Conservation (phyloP, 1,284 basidiomycete species). For the Trichosporon sp. region DNA sequence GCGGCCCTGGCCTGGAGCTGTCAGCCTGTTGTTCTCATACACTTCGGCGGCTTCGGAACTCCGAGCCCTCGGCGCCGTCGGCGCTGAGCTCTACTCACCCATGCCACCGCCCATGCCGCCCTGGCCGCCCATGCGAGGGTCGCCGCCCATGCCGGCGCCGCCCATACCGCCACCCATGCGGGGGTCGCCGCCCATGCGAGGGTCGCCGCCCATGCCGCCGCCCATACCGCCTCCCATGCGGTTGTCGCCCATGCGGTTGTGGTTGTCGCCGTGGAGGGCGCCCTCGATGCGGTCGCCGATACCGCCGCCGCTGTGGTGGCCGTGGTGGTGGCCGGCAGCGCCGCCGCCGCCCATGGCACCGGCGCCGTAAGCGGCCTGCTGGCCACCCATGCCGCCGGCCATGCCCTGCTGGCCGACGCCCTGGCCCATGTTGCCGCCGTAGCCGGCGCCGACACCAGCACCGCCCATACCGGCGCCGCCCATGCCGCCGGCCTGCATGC, state of each 20-base stretch:
- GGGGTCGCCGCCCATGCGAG: not conserved
- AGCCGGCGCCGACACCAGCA: not conserved
- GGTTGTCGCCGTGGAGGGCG: not conserved
- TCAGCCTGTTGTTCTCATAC: not conserved
- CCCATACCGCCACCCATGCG: slow-evolving; percentile 6
- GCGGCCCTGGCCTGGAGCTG: not conserved
- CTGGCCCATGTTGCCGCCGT: not conserved
- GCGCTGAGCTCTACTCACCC: not conserved
- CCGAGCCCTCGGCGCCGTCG: not conserved
- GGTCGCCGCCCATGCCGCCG: slow-evolving; percentile 3
- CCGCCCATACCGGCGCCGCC: not conserved
- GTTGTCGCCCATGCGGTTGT: not conserved
- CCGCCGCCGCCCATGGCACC: not conserved
- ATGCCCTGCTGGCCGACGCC: slow-evolving; percentile 1
- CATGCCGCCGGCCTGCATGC: not conserved
- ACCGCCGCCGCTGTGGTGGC: not conserved
- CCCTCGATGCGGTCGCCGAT: no score
- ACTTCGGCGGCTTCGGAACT: not conserved
- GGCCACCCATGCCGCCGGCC: slow-evolving; percentile 1
- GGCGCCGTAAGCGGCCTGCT: not conserved
- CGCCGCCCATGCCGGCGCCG: slow-evolving; percentile 1
- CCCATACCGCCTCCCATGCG: slow-evolving; percentile 2
- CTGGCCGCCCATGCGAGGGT: not conserved
- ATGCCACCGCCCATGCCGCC: slow-evolving; percentile 6
- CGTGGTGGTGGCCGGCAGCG: not conserved